A percentile compares a stretch with the other conserved stretches of the same genome.
Conservation (phyloP, 495 filamentous ascomycete species). For the Penicillium psychrofluorescens region DNA sequence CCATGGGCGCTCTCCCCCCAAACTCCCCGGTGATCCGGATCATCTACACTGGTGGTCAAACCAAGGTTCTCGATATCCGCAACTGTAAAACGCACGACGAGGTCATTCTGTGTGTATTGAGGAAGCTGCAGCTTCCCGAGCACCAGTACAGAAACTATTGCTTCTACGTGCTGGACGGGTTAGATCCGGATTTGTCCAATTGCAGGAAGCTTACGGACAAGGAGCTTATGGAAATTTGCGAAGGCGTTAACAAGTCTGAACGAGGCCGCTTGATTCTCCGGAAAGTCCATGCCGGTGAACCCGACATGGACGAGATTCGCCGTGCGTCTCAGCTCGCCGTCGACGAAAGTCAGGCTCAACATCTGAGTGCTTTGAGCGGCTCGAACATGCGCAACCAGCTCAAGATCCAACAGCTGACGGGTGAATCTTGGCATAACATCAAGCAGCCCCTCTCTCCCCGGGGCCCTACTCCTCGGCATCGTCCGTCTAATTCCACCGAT, state of each 20-base stretch:
- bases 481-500: conserved; percentile 49
- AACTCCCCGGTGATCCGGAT: conserved; percentile 81
- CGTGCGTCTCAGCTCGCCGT: conserved; percentile 75
- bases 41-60: conserved; percentile 84
- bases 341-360: conserved; percentile 72
- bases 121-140: conserved; percentile 71
- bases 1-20: conserved; percentile 71
- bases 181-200: conserved; percentile 70
- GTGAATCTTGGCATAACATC: conserved; percentile 75
- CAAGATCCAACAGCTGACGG: conserved; percentile 78
- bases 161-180: conserved; percentile 74
- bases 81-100: conserved; percentile 87
- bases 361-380: conserved; percentile 53
- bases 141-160: conserved; percentile 73
- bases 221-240: conserved; percentile 79
- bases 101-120: conserved; percentile 75
- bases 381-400: conserved; percentile 59
- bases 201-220: conserved; percentile 74
- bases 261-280: conserved; percentile 84
- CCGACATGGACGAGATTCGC: conserved; percentile 70
- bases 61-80: conserved; percentile 82
- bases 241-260: conserved; percentile 54
- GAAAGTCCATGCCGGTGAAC: conserved; percentile 81
- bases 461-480: conserved; percentile 53
- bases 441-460: conserved; percentile 77